Evolutionary conservation across 768 basidiomycete species (phyloP), one percentile per base, ranked within the genome.

Genomic region (Paxillus rubicundulus): DNA sequence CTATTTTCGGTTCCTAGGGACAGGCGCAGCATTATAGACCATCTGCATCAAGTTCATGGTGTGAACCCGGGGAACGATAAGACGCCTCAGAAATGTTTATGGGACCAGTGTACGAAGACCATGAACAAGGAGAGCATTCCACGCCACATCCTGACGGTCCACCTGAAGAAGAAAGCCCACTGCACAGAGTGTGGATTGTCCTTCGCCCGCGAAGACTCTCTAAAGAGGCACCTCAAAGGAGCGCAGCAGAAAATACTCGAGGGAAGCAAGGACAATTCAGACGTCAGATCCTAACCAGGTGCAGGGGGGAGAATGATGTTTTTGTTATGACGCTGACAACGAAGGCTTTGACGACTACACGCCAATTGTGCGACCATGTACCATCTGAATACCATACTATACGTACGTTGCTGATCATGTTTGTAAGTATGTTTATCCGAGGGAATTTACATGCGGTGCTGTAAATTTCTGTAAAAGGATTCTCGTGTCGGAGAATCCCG

Each of bases 171-270:
- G 18, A 45, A 27, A 17, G 54, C 48, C 2, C 30, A 42, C 1
- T 70, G 69, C 5, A 0, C 2, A 2, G 9, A 41, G 9, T 69
- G 69, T 17, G 55, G 61, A 21, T 2, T 43, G 43, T 14, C 0
- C 9, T 68, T 70, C 57, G 62, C 69, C 32, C 64, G 69, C 0
- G 62, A 54, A n/a, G 67, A 68, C 21, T 68, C 67, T 1, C 52
- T 70, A 17, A 66, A 55, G 55, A 58, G 67, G 9, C 67, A 68
- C 24, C 16, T 48, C 0, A 68, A 55, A 32, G 60, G 63, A 20
- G 28, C 49, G 21, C 48, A 52, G 6, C 61, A 66, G 14, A 53
- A 53, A 5, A 33, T 13, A 33, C 33, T 14, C 33, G 4, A 12
- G 12, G 33, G 13, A 5, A 33, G 13, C 13, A 5, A 13, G 5